These are phyloP conservation scores for Zasmidium angulare DNA, from an alignment of 2,329 filamentous ascomycete species.

Conservation along the genomic window DNA sequence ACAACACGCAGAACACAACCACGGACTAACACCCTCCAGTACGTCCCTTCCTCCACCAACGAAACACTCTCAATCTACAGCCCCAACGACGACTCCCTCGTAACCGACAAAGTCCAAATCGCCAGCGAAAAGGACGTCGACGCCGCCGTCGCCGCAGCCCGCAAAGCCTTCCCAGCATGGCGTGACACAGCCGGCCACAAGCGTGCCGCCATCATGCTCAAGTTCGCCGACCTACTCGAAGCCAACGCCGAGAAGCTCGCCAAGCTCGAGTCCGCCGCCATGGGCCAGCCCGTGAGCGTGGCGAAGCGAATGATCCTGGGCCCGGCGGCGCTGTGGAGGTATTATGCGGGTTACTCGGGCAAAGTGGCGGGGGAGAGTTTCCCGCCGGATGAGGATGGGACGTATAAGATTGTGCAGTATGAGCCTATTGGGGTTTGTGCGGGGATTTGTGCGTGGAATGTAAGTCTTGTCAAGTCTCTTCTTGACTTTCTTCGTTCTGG, in stretches of 20 bases:
- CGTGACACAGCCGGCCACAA: slow-evolving; percentile 56
- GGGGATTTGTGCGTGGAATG: slow-evolving; percentile 45
- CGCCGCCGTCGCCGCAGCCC: slow-evolving; percentile 60
- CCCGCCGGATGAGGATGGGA: slow-evolving; percentile 28
- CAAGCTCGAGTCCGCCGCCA: slow-evolving; percentile 59
- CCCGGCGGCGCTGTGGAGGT: slow-evolving; percentile 26
- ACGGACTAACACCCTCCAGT: slow-evolving; percentile 4
- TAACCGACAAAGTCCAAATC: slow-evolving; percentile 49
- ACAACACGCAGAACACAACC: neutral
- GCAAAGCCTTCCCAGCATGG: slow-evolving; percentile 68
- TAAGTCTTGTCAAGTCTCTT: slow-evolving; percentile 1
- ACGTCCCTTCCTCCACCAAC: slow-evolving; percentile 27
- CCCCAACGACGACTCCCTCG: slow-evolving; percentile 50
- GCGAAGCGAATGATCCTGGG: slow-evolving; percentile 32
- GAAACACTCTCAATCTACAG: slow-evolving; percentile 52
- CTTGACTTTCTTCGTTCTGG: no score
- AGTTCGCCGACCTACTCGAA: slow-evolving; percentile 52
- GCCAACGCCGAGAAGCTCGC: slow-evolving; percentile 55
- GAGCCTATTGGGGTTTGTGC: slow-evolving; percentile 45
- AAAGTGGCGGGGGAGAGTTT: slow-evolving; percentile 30
- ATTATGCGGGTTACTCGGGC: slow-evolving; percentile 31
- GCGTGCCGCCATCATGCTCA: slow-evolving; percentile 68
- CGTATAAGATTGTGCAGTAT: slow-evolving; percentile 36
- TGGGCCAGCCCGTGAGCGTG: slow-evolving; percentile 44
- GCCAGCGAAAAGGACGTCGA: slow-evolving; percentile 57